Base-by-base conservation (phyloP, 2,329 filamentous ascomycete genomes). In the Exophiala mesophila region DNA sequence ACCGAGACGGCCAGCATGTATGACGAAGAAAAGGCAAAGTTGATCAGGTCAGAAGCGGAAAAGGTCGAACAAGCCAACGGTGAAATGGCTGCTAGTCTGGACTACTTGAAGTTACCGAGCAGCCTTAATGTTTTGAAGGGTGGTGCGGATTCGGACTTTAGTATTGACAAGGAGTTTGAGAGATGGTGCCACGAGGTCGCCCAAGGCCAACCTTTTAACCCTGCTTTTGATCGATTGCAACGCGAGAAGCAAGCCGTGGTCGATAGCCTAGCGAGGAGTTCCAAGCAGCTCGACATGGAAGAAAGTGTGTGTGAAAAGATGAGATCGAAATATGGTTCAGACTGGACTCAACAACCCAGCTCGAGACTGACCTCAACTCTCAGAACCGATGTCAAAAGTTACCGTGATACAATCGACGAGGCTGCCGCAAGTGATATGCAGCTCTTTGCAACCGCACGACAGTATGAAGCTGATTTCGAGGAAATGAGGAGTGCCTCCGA, bases 281-380 rank as follows among this genome's bases (percentile, higher is more conserved):
- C 82, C 41, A 94, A 94, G 62, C 85, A 94, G 57, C 69, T 98
- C 30, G 92, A 98, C 55, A 88, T 92, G 80, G 92, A 98, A 63
- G 94, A 97, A 67, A 94, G 87, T 42, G 87, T 97, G 0, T 98
- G 92, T 62, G 92, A 98, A 64, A 98, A 97, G 72, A 98, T 98
- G 92, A 80, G 92, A 34, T 94, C 88, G 9, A 98, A 98, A 63
- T 97, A 97, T 61, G 89, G 90, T 41, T 77, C 75, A 19, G 90
- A 97, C 41, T 98, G 92, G 92, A 95, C 88, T 13, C 92, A 98
- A 58, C 92, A 98, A 59, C 92, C 92, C 8, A 97, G 90, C 61
- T 87, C 86, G 21, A 77, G 87, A 43, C 74, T 98, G 29, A 98
- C 90, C 1, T 82, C 85, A 3, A 97, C 90, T 0, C 68, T 98